phyloP scores from a whole-genome alignment of 495 filamentous ascomycete species.

The Xylaria intraflava region DNA sequence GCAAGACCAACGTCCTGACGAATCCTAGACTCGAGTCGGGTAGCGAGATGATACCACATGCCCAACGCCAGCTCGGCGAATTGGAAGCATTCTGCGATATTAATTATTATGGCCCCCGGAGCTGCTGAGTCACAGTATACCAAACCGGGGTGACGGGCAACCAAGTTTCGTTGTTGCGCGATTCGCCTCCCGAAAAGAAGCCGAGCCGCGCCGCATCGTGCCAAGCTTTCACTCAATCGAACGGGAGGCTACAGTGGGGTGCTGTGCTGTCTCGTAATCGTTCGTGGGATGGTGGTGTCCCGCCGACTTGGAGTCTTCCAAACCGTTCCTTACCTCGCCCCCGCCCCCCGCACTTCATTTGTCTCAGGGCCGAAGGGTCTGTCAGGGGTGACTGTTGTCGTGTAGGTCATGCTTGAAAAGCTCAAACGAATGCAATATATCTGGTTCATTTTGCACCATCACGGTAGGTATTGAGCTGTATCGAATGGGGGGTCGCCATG shows the following conservation, averaged over 20 bases:
- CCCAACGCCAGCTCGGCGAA: not conserved
- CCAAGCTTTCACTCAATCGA: too few relatives aligned
- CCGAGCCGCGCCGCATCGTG: not conserved
- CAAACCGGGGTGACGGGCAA: not conserved
- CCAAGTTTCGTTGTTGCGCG: not conserved
- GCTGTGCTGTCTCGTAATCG: constrained; percentile 1
- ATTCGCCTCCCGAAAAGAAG: constrained; percentile 3
- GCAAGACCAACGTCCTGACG: constrained; percentile 3
- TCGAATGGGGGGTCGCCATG: not conserved
- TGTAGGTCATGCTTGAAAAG: not conserved
- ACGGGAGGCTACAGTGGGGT: not conserved
- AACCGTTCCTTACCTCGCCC: not conserved
- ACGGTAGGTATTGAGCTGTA: not conserved
- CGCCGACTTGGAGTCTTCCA: not conserved
- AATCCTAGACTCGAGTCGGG: not conserved
- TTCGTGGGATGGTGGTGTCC: not conserved
- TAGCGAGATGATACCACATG: not conserved
- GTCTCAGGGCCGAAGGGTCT: not conserved
- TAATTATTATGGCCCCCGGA: too few relatives aligned
- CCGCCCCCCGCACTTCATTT: not conserved
- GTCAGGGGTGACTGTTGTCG: not conserved
- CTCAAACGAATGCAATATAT: not conserved
- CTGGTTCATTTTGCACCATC: not conserved
- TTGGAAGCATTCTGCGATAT: constrained; percentile 6
- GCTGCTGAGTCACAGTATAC: constrained; percentile 7